Percentiles rank a stretch among this genome's conserved stretches.
Evolutionary conservation across 2,329 filamentous ascomycete genomes (phyloP).

Genomic region (Trichoderma asperellum): DNA sequence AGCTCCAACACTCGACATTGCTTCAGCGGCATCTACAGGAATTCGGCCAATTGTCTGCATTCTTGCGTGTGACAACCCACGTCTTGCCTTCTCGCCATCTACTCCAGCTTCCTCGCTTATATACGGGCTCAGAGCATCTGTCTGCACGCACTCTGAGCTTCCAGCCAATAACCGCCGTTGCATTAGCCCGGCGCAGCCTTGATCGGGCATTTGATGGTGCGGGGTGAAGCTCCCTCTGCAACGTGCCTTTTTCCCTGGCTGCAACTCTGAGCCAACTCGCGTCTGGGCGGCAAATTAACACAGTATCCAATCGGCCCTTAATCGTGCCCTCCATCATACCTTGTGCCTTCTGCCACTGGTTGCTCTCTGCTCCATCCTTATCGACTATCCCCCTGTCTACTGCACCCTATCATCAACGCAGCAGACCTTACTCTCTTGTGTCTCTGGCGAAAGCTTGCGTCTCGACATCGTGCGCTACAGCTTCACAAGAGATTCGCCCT

Average conservation of each 20-base stretch:
- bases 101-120: background rate
- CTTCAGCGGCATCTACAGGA: constrained; percentile 20
- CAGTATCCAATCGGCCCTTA: constrained; percentile 38
- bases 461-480: background rate
- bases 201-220: constrained; percentile 31
- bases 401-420: background rate
- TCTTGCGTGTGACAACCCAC: background rate
- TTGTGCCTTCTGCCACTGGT: constrained; percentile 19
- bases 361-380: constrained; percentile 27
- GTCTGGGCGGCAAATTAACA: constrained; percentile 14
- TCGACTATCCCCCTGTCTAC: constrained; percentile 1
- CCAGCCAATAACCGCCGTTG: background rate
- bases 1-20: constrained; percentile 10
- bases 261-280: constrained; percentile 8
- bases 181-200: constrained; percentile 6
- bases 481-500: constrained; percentile 6
- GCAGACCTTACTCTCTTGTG: background rate
- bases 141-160: constrained; percentile 11
- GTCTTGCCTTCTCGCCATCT: background rate
- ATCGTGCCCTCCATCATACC: constrained; percentile 38
- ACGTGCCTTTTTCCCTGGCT: constrained; percentile 30
- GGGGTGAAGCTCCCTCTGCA: constrained; percentile 32
- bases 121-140: background rate
- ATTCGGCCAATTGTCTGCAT: constrained; percentile 7
- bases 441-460: background rate